Evolutionary conservation across 306 rosid genomes (phyloP), one percentile per base, ranked within the genome.

Genomic region (Castanea sativa): DNA sequence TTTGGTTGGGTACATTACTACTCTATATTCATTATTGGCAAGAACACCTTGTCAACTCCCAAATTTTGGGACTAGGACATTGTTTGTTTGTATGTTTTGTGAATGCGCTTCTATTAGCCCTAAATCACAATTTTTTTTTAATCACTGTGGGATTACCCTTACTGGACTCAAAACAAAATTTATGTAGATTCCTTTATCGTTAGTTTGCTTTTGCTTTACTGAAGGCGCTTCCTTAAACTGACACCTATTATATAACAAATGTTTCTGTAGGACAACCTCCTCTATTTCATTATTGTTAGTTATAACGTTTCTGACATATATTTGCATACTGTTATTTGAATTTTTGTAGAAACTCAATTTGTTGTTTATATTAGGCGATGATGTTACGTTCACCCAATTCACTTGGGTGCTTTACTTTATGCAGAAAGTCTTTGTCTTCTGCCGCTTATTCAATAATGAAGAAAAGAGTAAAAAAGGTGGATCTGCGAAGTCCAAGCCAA

Each of bases 351-450:
- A n/a, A 20, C 63, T 57, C 16, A 25, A 23, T 59, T 18, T 35
- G 10, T 53, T 20, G 58, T 61, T 7, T 55, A 74, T 19, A 32
- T 68, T 21, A 38, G 57, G 71, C 61, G 61, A 70, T 69, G 70
- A 27, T 76, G 56, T 41, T 63, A 25, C 75, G 45, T 56, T 74
- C 64, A 10, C 89, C 72, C 80, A 53, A 49, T 78, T 76, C 56
- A 63, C 74, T 43, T 73, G 4, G 58, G 69, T 79, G 55, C 55
- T 73, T 76, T 74, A 45, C 58, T 53, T 77, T 35, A 55, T 80
- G 55, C 97, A 95, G 99, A 92, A 73, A 77, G 53, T 97, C 4
- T 90, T 86, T 85, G 97, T 92, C 57, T 87, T 95, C 41, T 92
- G 93, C 75, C 97, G 97, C 2, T 83, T 95, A 51, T 95, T 95